Percentiles rank a stretch among this genome's conserved stretches.
These are phyloP conservation scores for Sarcodon sp. DNA, from an alignment of 768 basidiomycete species.

Conservation along the genomic window DNA sequence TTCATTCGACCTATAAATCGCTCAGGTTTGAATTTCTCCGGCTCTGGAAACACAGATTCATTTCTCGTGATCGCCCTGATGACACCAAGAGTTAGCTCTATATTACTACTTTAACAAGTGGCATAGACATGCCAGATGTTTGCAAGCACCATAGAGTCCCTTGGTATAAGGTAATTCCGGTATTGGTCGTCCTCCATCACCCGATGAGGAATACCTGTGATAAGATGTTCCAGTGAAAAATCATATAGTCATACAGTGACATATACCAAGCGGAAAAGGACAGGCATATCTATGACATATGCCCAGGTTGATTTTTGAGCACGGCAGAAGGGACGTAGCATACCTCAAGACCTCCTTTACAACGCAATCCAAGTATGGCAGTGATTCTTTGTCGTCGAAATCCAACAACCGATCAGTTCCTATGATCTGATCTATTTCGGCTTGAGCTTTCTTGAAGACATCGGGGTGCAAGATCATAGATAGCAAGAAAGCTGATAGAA, in stretches of 20 bases:
- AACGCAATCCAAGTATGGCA: conserved; percentile 28
- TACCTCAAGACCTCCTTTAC: conserved; percentile 11
- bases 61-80: background rate
- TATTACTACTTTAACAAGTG: background rate
- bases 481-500: conserved; percentile 25
- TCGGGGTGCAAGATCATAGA: conserved; percentile 27
- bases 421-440: conserved; percentile 29
- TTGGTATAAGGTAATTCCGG: conserved; percentile 10
- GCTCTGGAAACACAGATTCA: background rate
- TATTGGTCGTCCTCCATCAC: conserved; percentile 12
- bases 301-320: background rate
- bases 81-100: background rate
- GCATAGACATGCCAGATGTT: background rate
- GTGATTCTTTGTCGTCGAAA: conserved; percentile 22
- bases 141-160: conserved; percentile 1
- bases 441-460: conserved; percentile 24
- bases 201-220: conserved; percentile 10
- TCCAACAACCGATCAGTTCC: conserved; percentile 26
- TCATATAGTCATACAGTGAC: background rate
- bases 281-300: conserved; percentile 7
- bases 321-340: background rate
- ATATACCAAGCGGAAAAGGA: conserved; percentile 7
- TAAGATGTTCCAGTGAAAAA: background rate
- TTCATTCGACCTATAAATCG: background rate
- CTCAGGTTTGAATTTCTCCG: background rate